These are phyloP conservation scores for Plectosphaerella plurivora DNA, from an alignment of 2,329 filamentous ascomycete genomes.

Conservation along the genomic window DNA sequence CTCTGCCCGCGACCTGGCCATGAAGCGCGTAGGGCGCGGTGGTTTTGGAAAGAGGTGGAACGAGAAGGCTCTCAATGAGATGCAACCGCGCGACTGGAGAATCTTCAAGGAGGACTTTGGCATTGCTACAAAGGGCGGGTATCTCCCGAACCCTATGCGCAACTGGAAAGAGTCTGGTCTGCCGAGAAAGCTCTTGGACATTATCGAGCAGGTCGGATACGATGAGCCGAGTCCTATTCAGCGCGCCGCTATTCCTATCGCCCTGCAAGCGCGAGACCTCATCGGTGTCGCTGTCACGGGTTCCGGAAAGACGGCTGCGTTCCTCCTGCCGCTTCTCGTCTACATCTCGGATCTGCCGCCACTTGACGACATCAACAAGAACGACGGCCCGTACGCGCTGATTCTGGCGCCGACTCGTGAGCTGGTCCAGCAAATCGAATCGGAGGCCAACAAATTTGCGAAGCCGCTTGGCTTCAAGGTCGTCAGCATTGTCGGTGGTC, in stretches of 20 bases:
- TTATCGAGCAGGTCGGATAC: slow-evolving; percentile 83
- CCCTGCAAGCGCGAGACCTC: slow-evolving; percentile 86
- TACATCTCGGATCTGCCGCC: slow-evolving; percentile 91
- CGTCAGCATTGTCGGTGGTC: slow-evolving; percentile 96
- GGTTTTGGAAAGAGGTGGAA: slow-evolving; percentile 92
- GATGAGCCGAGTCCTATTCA: slow-evolving; percentile 89
- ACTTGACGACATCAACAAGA: slow-evolving; percentile 79
- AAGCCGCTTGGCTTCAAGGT: slow-evolving; percentile 86
- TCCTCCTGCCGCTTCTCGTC: slow-evolving; percentile 84
- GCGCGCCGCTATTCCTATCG: slow-evolving; percentile 91
- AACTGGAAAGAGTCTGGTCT: slow-evolving; percentile 84
- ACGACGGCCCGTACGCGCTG: slow-evolving; percentile 95
- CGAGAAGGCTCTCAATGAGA: slow-evolving; percentile 85
- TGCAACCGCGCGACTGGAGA: slow-evolving; percentile 97
- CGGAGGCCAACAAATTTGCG: slow-evolving; percentile 90
- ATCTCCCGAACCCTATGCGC: slow-evolving; percentile 93
- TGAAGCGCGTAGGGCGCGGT: slow-evolving; percentile 67
- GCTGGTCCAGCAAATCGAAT: slow-evolving; percentile 94
- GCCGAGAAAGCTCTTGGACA: slow-evolving; percentile 71
- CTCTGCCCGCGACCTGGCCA: slow-evolving; percentile 55
- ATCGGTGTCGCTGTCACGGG: slow-evolving; percentile 97
- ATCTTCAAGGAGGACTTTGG: slow-evolving; percentile 99
- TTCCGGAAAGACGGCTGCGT: slow-evolving; percentile 97
- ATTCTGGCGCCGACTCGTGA: slow-evolving; percentile 96
- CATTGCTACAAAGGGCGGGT: slow-evolving; percentile 88